Conservation (phyloP, 148 eudicot genomes). For the Rhododendron ferrugineum region DNA sequence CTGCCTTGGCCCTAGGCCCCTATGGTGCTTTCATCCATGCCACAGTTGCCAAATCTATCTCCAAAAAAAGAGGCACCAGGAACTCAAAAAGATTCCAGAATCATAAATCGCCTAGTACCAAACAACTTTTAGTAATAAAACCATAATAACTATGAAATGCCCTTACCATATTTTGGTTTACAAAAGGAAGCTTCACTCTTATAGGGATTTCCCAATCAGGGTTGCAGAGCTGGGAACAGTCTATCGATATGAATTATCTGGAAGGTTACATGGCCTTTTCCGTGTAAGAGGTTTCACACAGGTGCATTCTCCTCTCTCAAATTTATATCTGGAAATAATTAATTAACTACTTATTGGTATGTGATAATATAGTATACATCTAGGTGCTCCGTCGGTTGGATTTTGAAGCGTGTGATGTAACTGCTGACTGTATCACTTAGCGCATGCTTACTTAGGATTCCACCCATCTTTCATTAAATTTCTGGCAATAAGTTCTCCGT, state of each 20-base stretch:
- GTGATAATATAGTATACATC: background rate
- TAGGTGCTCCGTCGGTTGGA: background rate
- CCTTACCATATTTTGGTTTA: slow-evolving; percentile 94
- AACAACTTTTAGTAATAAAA: background rate
- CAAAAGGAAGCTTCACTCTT: slow-evolving; percentile 83
- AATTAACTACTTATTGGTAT: background rate
- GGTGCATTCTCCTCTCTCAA: slow-evolving; percentile 31
- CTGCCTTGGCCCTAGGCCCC: too few species aligned
- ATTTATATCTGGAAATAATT: background rate
- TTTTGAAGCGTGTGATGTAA: background rate
- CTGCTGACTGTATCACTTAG: background rate
- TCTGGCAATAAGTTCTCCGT: background rate
- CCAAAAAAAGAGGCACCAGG: background rate
- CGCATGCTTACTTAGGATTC: background rate
- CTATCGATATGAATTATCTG: slow-evolving; percentile 93
- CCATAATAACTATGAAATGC: slow-evolving; percentile 9
- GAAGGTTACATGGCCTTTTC: slow-evolving; percentile 95
- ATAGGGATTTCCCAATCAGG: slow-evolving; percentile 88
- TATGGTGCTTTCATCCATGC: too few species aligned
- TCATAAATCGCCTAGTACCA: background rate
- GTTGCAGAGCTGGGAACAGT: slow-evolving; percentile 99
- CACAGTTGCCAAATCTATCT: too few species aligned
- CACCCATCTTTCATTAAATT: background rate
- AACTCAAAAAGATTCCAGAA: too few species aligned
- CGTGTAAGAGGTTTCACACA: slow-evolving; percentile 98